These are phyloP conservation scores for Gleditsia sinensis DNA, from an alignment of 306 rosid genomes.

Conservation along the genomic window DNA sequence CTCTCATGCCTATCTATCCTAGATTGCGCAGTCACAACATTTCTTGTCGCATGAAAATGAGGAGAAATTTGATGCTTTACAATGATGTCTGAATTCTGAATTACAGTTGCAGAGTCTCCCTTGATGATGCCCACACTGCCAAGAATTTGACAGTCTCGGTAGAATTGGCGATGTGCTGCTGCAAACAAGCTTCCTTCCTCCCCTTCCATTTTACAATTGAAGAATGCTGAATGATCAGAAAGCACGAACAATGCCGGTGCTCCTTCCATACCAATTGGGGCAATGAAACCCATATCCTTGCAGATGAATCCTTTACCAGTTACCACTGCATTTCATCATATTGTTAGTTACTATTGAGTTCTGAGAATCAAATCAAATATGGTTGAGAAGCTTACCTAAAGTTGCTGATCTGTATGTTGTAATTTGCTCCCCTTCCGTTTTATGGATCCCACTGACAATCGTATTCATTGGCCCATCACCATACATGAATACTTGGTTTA, in stretches of 20 bases:
- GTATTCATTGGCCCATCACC: conserved; percentile 37
- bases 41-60: background rate
- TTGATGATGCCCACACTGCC: conserved; percentile 18
- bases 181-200: conserved; percentile 27
- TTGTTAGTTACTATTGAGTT: background rate
- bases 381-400: conserved; percentile 32
- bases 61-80: background rate
- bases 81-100: conserved; percentile 33
- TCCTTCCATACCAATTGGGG: conserved; percentile 8
- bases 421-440: background rate
- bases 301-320: conserved; percentile 33
- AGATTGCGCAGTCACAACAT: conserved; percentile 28
- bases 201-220: conserved; percentile 35
- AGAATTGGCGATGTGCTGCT: conserved; percentile 37
- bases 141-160: conserved; percentile 27
- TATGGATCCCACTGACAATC: conserved; percentile 25
- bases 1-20: conserved; percentile 1
- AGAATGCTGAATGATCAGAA: conserved; percentile 34
- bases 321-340: conserved; percentile 33
- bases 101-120: conserved; percentile 32
- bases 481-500: conserved; percentile 29
- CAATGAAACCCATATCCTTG: conserved; percentile 38
- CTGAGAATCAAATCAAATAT: background rate
- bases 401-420: conserved; percentile 27
- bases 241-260: conserved; percentile 34